A percentile compares a stretch with the other conserved stretches of the same genome.
These are phyloP conservation scores for Trichoderma erinaceum DNA, from an alignment of 495 filamentous ascomycete species.

Conservation along the genomic window DNA sequence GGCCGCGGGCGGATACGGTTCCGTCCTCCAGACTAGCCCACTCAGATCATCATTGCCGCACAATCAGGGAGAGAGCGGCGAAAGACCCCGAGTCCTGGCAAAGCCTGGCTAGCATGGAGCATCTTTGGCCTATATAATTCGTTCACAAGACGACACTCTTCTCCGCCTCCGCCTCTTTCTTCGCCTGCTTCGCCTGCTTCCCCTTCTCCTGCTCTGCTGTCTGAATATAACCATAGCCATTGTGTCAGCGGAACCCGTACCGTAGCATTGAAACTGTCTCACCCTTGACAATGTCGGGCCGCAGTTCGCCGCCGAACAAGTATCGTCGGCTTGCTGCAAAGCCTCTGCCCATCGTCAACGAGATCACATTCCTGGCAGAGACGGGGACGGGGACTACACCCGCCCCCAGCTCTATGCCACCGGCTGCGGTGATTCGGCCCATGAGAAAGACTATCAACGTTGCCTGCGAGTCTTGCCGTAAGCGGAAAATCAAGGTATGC, in stretches of 20 bases:
- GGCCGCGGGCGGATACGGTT: background rate
- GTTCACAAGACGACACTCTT: too few species aligned
- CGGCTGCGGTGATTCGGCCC: background rate
- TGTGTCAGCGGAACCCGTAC: background rate
- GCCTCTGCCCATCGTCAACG: background rate
- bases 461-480: constrained; percentile 12
- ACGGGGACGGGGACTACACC: background rate
- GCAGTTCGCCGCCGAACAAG: background rate
- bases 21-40: background rate
- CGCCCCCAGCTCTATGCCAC: background rate
- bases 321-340: background rate
- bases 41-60: background rate
- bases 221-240: background rate
- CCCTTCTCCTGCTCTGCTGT: too few species aligned
- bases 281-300: background rate
- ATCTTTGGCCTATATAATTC: too few species aligned
- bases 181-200: too few species aligned
- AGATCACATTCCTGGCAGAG: background rate
- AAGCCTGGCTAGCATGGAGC: too few species aligned
- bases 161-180: too few species aligned
- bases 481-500: constrained; percentile 9
- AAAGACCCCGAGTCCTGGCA: background rate
- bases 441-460: background rate
- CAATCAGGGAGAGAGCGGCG: background rate
- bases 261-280: background rate